Evolutionary conservation across 2,329 filamentous ascomycete species (phyloP).

Genomic region (Chrysosporium keratinophilum): DNA sequence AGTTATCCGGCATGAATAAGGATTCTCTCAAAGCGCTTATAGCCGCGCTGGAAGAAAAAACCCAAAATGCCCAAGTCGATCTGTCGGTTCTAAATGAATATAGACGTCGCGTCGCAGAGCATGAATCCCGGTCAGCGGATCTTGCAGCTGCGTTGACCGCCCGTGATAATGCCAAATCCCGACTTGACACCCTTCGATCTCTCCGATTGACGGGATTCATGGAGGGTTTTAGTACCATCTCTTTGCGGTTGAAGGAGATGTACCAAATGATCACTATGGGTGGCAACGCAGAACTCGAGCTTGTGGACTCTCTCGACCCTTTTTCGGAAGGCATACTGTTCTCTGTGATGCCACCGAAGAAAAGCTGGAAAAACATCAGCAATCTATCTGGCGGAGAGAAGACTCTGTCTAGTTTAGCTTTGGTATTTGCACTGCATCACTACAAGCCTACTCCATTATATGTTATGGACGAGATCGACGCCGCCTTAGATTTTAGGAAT

Average conservation of each 20-base stretch:
- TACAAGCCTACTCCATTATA: slow-evolving; percentile 97
- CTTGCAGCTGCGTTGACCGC: slow-evolving; percentile 64
- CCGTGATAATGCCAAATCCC: slow-evolving; percentile 80
- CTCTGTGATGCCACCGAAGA: slow-evolving; percentile 98
- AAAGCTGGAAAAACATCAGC: slow-evolving; percentile 98
- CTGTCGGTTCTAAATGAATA: slow-evolving; percentile 82
- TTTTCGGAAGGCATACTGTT: slow-evolving; percentile 96
- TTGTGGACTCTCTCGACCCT: slow-evolving; percentile 90
- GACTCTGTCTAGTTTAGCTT: slow-evolving; percentile 79
- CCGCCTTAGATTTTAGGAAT: slow-evolving; percentile 93
- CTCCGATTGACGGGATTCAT: slow-evolving; percentile 93
- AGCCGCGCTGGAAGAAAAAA: slow-evolving; percentile 59
- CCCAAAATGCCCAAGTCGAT: slow-evolving; percentile 77
- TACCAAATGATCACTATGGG: slow-evolving; percentile 99
- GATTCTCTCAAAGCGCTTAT: slow-evolving; percentile 54
- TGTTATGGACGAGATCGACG: slow-evolving; percentile 99
- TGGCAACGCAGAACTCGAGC: slow-evolving; percentile 91
- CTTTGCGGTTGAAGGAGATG: slow-evolving; percentile 94
- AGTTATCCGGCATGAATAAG: slow-evolving; percentile 54
- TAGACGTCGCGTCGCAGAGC: slow-evolving; percentile 72
- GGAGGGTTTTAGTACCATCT: slow-evolving; percentile 93
- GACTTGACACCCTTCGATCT: slow-evolving; percentile 82
- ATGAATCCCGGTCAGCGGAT: slow-evolving; percentile 71
- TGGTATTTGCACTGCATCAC: slow-evolving; percentile 97
- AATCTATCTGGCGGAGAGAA: slow-evolving; percentile 96